Conservation (phyloP, 1,284 basidiomycete genomes). For the Cutaneotrichosporon sp. region DNA sequence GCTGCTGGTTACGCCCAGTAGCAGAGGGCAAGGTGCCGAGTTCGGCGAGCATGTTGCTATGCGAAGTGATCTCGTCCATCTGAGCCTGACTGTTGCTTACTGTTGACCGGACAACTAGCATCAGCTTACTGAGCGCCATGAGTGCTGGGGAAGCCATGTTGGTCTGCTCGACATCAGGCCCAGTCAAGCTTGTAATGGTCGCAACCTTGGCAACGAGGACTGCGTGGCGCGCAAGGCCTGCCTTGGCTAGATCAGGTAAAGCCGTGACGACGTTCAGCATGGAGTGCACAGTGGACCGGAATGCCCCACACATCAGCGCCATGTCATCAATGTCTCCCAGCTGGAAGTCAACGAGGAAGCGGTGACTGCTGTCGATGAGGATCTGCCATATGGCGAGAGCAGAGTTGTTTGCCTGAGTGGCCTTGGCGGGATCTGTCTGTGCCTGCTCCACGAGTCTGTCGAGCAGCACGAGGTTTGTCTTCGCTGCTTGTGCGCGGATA, state of each 20-base stretch:
- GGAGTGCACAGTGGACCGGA: conserved; percentile 23
- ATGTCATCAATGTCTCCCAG: conserved; percentile 31
- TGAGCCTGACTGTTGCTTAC: conserved; percentile 14
- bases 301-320: conserved; percentile 24
- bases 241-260: conserved; percentile 22
- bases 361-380: conserved; percentile 33
- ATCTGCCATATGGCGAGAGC: conserved; percentile 30
- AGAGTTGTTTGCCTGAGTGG: conserved; percentile 9
- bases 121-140: conserved; percentile 26
- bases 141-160: conserved; percentile 25
- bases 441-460: conserved; percentile 12
- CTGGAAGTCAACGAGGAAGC: conserved; percentile 37
- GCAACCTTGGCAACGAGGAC: conserved; percentile 29
- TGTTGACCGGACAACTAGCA: conserved; percentile 22
- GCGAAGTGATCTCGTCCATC: conserved; percentile 13
- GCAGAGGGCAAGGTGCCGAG: conserved; percentile 28
- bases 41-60: conserved; percentile 25
- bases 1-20: conserved; percentile 43
- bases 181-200: conserved; percentile 24
- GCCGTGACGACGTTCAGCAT: conserved; percentile 14
- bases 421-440: conserved; percentile 6
- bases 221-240: conserved; percentile 24
- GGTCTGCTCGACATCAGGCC: conserved; percentile 35
- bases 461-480: conserved; percentile 26
- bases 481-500: conserved; percentile 25